These are phyloP conservation scores for Aegilops tauschii DNA, from an alignment of 176 grass and related monocot genomes.

Conservation along the genomic window DNA sequence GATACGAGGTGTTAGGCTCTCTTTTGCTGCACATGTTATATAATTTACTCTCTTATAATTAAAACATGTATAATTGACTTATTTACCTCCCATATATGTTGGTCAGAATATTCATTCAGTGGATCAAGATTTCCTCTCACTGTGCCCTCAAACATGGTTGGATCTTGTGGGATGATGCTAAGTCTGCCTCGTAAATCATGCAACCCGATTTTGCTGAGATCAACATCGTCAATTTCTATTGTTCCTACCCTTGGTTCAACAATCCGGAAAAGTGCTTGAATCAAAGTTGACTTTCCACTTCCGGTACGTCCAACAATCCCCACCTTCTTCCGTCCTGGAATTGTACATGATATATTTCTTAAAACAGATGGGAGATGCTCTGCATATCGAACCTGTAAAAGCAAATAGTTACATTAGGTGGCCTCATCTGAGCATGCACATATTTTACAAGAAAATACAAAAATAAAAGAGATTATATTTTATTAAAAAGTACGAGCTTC, in stretches of 20 bases:
- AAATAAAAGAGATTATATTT: no score
- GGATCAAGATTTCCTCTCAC: slow-evolving; percentile 93
- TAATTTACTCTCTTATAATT: background rate
- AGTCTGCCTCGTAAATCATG: slow-evolving; percentile 86
- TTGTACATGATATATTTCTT: slow-evolving; percentile 78
- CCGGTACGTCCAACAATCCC: slow-evolving; percentile 93
- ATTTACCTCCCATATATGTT: slow-evolving; percentile 87
- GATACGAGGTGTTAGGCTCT: background rate
- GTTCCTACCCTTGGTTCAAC: slow-evolving; percentile 80
- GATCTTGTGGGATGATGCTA: slow-evolving; percentile 96
- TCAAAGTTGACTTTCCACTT: slow-evolving; percentile 90
- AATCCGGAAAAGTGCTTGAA: slow-evolving; percentile 82
- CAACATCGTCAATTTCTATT: slow-evolving; percentile 79
- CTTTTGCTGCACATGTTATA: background rate
- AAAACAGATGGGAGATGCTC: slow-evolving; percentile 93
- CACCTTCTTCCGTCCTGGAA: slow-evolving; percentile 91
- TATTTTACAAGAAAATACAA: no score
- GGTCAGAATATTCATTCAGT: slow-evolving; percentile 72
- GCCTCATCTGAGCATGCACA: background rate
- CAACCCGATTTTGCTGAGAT: slow-evolving; percentile 85
- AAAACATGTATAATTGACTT: slow-evolving; percentile 3
- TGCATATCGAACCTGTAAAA: slow-evolving; percentile 88
- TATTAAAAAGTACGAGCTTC: background rate
- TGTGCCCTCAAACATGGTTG: slow-evolving; percentile 89
- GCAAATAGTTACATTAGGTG: slow-evolving; percentile 10